phyloP scores from a whole-genome alignment of 345 rosid genomes.

The Salix arbutifolia region DNA sequence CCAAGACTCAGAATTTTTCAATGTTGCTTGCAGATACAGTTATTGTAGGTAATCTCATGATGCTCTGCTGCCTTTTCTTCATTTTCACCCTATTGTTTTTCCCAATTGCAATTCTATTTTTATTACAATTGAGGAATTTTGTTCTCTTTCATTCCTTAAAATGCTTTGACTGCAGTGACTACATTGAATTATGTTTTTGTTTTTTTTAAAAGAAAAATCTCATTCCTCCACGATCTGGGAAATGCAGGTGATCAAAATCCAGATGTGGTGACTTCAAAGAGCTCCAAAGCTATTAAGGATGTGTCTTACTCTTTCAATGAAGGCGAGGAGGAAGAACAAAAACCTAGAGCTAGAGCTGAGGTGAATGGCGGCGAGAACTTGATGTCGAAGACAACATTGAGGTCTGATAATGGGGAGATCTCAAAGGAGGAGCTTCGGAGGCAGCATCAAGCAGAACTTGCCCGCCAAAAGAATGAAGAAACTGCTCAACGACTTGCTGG shows the following conservation, averaged over 20 bases:
- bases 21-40: slow-evolving; percentile 81
- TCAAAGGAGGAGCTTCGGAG: slow-evolving; percentile 88
- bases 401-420: slow-evolving; percentile 79
- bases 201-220: not conserved
- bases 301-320: slow-evolving; percentile 84
- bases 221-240: not conserved
- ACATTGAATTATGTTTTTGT: not conserved
- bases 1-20: slow-evolving; percentile 58
- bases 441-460: slow-evolving; percentile 96
- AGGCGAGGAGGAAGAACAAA: slow-evolving; percentile 68
- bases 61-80: not conserved
- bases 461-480: slow-evolving; percentile 96
- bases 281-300: slow-evolving; percentile 73
- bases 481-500: slow-evolving; percentile 90
- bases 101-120: not conserved
- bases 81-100: not conserved
- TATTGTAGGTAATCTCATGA: slow-evolving; percentile 34
- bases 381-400: slow-evolving; percentile 62
- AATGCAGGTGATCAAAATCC: slow-evolving; percentile 35
- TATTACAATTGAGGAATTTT: not conserved
- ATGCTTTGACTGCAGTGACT: not conserved
- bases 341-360: slow-evolving; percentile 33
- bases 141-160: not conserved
- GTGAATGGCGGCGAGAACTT: slow-evolving; percentile 37
- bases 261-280: slow-evolving; percentile 52